Conservation (phyloP, 2,329 filamentous ascomycete genomes). For the Hymenoscyphus repandus region DNA sequence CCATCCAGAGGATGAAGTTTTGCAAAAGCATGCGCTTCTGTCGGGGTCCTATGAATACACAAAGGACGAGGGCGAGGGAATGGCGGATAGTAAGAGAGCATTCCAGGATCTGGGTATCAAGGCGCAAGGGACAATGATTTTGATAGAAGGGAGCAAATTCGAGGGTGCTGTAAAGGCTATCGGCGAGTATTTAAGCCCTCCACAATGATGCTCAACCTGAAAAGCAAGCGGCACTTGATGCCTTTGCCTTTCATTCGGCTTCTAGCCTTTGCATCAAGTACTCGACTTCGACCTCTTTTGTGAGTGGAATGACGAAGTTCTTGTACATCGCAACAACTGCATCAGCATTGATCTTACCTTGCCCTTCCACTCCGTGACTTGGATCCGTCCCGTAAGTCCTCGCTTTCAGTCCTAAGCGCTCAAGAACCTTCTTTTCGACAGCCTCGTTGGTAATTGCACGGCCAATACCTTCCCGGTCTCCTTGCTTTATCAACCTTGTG, state of each 20-base stretch:
- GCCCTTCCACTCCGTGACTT: constrained; percentile 52
- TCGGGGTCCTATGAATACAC: constrained; percentile 71
- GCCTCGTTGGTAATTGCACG: constrained; percentile 83
- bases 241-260: constrained; percentile 10
- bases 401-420: constrained; percentile 80
- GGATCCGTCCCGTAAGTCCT: constrained; percentile 92
- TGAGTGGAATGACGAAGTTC: constrained; percentile 91
- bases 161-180: constrained; percentile 70
- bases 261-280: constrained; percentile 92
- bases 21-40: constrained; percentile 70
- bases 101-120: constrained; percentile 92
- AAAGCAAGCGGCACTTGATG: background rate
- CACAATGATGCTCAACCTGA: constrained; percentile 32
- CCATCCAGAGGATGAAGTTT: constrained; percentile 89
- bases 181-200: constrained; percentile 63
- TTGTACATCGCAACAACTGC: constrained; percentile 87
- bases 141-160: constrained; percentile 79
- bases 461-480: constrained; percentile 75
- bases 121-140: constrained; percentile 75
- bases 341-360: constrained; percentile 83
- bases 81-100: constrained; percentile 85
- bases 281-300: constrained; percentile 97
- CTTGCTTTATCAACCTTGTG: constrained; percentile 73
- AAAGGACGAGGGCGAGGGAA: constrained; percentile 69
- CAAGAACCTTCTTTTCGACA: constrained; percentile 88